Evolutionary conservation across 257 asterid genomes (phyloP).

Genomic region (Solanum chilense): DNA sequence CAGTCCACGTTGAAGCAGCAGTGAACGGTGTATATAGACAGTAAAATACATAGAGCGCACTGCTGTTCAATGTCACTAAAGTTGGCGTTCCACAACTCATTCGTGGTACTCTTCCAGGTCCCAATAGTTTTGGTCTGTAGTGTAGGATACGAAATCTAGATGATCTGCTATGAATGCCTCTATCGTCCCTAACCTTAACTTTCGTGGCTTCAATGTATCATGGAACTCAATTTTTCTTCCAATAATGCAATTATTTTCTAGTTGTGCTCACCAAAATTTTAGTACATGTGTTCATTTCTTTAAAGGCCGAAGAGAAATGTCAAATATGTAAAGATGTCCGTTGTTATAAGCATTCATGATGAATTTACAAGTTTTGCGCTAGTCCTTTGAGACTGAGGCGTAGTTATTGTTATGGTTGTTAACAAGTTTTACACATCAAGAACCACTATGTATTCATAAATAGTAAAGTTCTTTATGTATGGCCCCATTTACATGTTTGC

Average conservation of each 20-base stretch:
- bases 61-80: neutral
- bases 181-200: neutral
- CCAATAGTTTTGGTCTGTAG: neutral
- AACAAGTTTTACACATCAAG: neutral
- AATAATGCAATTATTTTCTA: neutral
- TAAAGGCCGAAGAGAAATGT: neutral
- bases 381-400: neutral
- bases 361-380: neutral
- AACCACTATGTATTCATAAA: neutral
- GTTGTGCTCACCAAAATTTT: neutral
- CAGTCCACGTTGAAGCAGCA: slow-evolving; percentile 25
- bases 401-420: neutral
- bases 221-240: neutral
- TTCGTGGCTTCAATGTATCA: slow-evolving; percentile 12
- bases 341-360: neutral
- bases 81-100: neutral
- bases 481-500: neutral
- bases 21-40: slow-evolving; percentile 16
- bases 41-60: neutral
- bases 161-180: slow-evolving; percentile 1
- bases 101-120: neutral
- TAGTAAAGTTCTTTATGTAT: neutral
- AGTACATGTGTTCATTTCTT: neutral
- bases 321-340: neutral
- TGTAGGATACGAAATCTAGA: slow-evolving; percentile 1